Evolutionary conservation across 169 alveolate genomes (phyloP).

Genomic region (Plasmodium relictum): DNA sequence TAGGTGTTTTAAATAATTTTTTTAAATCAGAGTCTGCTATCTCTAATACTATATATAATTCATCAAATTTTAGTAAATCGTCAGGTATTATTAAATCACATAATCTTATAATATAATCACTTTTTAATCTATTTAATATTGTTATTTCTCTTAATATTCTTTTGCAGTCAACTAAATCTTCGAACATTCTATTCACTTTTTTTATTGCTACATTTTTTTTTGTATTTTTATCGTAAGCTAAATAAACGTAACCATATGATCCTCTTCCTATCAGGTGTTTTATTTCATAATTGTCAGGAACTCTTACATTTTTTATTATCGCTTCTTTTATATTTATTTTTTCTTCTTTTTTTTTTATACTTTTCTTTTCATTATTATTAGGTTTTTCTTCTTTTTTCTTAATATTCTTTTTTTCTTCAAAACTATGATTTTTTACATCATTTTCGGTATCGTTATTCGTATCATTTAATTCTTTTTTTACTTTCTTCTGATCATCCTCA

Average conservation of each 20-base stretch:
- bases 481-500: slow-evolving; percentile 22
- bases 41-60: slow-evolving; percentile 97
- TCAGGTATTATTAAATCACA: slow-evolving; percentile 94
- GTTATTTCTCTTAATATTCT: slow-evolving; percentile 96
- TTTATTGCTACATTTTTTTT: slow-evolving; percentile 96
- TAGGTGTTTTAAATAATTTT: slow-evolving; percentile 95
- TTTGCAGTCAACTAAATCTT: slow-evolving; percentile 97
- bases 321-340: slow-evolving; percentile 72
- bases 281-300: slow-evolving; percentile 91
- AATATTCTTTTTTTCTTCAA: not conserved
- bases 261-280: slow-evolving; percentile 94
- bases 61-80: slow-evolving; percentile 93
- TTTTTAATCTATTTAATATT: slow-evolving; percentile 93
- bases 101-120: slow-evolving; percentile 93
- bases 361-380: not conserved
- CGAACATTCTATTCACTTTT: slow-evolving; percentile 95
- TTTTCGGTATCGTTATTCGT: slow-evolving; percentile 1
- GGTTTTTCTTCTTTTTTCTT: not conserved
- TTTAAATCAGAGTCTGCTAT: slow-evolving; percentile 98
- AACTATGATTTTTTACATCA: too few species aligned
- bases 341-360: slow-evolving; percentile 16
- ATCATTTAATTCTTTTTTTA: slow-evolving; percentile 1
- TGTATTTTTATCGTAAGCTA: slow-evolving; percentile 89
- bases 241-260: slow-evolving; percentile 94
- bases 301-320: slow-evolving; percentile 54